phyloP scores from a whole-genome alignment of 202 grass and related monocot species.

The Alloteropsis angusta region DNA sequence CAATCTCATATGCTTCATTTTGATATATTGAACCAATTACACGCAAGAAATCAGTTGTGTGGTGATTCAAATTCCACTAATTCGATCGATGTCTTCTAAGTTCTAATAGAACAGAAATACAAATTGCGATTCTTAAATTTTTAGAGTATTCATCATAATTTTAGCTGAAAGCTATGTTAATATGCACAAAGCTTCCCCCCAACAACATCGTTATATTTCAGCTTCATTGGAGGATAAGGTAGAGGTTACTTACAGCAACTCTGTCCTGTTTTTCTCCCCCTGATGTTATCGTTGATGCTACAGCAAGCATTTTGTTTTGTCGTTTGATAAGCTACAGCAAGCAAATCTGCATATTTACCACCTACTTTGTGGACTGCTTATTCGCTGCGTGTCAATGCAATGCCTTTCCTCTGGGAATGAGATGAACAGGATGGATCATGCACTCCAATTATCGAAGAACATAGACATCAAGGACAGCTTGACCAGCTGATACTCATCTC shows the following conservation, averaged over 20 bases:
- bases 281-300: too few species aligned
- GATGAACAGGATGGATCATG: too few species aligned
- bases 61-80: not conserved
- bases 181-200: not conserved
- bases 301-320: too few species aligned
- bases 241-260: not conserved
- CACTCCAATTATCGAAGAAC: too few species aligned
- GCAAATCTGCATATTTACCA: too few species aligned
- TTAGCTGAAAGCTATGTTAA: not conserved
- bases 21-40: not conserved
- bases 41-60: not conserved
- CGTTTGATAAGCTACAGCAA: too few species aligned
- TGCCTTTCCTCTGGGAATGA: too few species aligned
- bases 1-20: not conserved
- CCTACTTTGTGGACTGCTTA: too few species aligned
- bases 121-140: not conserved
- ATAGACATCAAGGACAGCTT: too few species aligned
- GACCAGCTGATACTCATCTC: too few species aligned
- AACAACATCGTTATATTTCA: not conserved
- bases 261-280: not conserved
- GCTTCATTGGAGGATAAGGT: not conserved
- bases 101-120: not conserved
- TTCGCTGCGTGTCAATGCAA: too few species aligned
- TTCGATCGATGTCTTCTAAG: not conserved
- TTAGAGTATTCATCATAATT: not conserved